A percentile compares a stretch with the other conserved stretches of the same genome.
These are phyloP conservation scores for Colletotrichum limetticola DNA, from an alignment of 2,329 filamentous ascomycete species.

Conservation along the genomic window DNA sequence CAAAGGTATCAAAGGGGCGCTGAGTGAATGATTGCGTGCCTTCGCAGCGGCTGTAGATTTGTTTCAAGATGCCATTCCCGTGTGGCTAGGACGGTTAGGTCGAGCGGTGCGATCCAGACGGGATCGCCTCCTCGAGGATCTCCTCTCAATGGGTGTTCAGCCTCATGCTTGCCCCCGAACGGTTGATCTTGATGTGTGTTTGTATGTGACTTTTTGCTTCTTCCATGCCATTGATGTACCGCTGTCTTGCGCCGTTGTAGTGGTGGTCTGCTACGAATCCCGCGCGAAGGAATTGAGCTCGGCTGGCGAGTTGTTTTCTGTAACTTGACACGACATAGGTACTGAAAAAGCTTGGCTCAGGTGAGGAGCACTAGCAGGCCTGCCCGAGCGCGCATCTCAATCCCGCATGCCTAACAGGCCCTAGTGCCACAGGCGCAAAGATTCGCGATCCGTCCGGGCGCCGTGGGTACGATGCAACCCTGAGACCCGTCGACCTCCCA, in stretches of 20 bases:
- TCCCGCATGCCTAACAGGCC: slow-evolving; percentile 33
- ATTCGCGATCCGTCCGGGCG: slow-evolving; percentile 34
- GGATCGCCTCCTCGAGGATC: slow-evolving; percentile 17
- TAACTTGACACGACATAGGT: slow-evolving; percentile 20
- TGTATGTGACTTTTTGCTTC: slow-evolving; percentile 13
- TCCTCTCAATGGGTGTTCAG: not conserved
- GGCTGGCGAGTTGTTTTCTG: not conserved
- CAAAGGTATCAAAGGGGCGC: not conserved
- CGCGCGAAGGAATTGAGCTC: not conserved
- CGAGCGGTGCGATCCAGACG: slow-evolving; percentile 20
- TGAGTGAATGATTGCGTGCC: slow-evolving; percentile 4
- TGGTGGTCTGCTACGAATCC: not conserved
- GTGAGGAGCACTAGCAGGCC: slow-evolving; percentile 9
- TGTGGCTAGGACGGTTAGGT: slow-evolving; percentile 20
- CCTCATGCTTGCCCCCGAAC: not conserved
- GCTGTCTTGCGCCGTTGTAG: not conserved
- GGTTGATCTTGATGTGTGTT: not conserved
- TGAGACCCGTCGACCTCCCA: slow-evolving; percentile 21
- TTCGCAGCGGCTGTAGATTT: slow-evolving; percentile 23
- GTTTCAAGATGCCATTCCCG: slow-evolving; percentile 23
- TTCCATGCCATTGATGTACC: slow-evolving; percentile 22
- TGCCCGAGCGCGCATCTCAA: slow-evolving; percentile 33
- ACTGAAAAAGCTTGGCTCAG: slow-evolving; percentile 32
- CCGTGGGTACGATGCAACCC: slow-evolving; percentile 32
- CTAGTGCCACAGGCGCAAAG: slow-evolving; percentile 32